These are phyloP conservation scores for Coelastrella sp. DNA, from an alignment of 139 green algal species.

Conservation along the genomic window DNA sequence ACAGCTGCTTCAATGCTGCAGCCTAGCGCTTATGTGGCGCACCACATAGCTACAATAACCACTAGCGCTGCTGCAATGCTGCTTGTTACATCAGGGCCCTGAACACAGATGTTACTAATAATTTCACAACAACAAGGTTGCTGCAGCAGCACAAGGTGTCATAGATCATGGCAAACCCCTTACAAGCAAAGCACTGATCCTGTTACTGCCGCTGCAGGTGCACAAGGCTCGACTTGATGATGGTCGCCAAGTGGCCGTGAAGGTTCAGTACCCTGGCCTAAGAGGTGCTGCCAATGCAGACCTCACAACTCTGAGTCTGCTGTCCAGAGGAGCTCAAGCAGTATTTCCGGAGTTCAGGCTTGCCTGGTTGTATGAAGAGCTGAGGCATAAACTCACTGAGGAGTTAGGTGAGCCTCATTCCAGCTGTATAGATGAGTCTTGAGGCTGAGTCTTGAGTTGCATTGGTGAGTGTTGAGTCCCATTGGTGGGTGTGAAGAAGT, in stretches of 20 bases:
- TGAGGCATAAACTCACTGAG: slow-evolving; percentile 74
- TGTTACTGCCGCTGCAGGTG: background rate
- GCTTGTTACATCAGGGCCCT: too few relatives aligned
- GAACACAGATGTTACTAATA: too few relatives aligned
- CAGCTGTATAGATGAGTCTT: background rate
- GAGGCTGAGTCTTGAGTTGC: background rate
- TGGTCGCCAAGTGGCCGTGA: slow-evolving; percentile 77
- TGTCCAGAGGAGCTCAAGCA: slow-evolving; percentile 48
- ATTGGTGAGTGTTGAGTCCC: background rate
- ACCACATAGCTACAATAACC: too few relatives aligned
- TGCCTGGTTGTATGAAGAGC: slow-evolving; percentile 77
- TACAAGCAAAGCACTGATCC: too few relatives aligned
- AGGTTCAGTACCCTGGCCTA: slow-evolving; percentile 85
- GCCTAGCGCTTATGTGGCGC: too few relatives aligned
- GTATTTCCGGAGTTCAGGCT: slow-evolving; percentile 70
- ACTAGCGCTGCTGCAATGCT: too few relatives aligned
- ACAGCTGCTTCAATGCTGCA: too few relatives aligned
- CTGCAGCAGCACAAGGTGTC: background rate
- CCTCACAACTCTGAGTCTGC: slow-evolving; percentile 68
- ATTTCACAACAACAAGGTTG: background rate
- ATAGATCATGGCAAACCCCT: slow-evolving; percentile 33
- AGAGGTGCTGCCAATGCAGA: slow-evolving; percentile 70
- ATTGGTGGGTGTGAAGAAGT: background rate
- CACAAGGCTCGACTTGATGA: slow-evolving; percentile 38
- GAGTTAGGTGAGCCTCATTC: slow-evolving; percentile 73